A percentile compares a stretch with the other conserved stretches of the same genome.
Conservation (phyloP, 192 early-diverging fungal species). For the Rhizophlyctis rosea region DNA sequence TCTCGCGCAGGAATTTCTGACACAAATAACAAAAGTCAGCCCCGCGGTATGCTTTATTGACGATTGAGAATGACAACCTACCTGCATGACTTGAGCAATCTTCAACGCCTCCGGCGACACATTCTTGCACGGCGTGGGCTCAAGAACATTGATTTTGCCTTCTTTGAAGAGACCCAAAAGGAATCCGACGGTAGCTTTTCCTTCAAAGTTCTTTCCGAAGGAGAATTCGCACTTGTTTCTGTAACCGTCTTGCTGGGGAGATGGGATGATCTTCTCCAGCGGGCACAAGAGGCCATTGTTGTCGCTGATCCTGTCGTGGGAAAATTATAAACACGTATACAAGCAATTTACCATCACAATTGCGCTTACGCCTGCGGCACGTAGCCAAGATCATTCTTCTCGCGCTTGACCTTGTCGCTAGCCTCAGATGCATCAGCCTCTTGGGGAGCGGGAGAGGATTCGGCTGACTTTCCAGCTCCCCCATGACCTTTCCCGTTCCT, state of each 20-base stretch:
- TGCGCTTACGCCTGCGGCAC: constrained; percentile 15
- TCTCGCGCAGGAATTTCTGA: constrained; percentile 29
- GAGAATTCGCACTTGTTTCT: constrained; percentile 80
- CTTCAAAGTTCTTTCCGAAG: constrained; percentile 57
- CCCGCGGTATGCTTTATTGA: too few relatives aligned
- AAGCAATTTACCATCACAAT: background rate
- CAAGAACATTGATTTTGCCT: constrained; percentile 55
- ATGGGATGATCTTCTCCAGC: constrained; percentile 34
- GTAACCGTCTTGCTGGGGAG: constrained; percentile 60
- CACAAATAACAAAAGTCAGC: too few relatives aligned
- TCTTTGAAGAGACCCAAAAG: constrained; percentile 62
- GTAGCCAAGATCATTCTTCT: background rate
- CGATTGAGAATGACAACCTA: too few relatives aligned
- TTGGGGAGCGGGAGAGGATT: background rate
- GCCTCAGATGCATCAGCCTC: background rate
- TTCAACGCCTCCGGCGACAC: constrained; percentile 46
- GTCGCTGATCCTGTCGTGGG: background rate
- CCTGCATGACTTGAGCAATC: constrained; percentile 37
- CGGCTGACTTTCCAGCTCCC: background rate
- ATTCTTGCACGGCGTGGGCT: constrained; percentile 20
- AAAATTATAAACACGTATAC: background rate
- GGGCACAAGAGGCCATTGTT: constrained; percentile 28
- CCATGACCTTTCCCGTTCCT: background rate
- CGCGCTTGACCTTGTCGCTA: background rate
- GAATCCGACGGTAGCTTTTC: constrained; percentile 61